These are phyloP conservation scores for Luffa aegyptiaca DNA, from an alignment of 306 rosid species.

Conservation along the genomic window DNA sequence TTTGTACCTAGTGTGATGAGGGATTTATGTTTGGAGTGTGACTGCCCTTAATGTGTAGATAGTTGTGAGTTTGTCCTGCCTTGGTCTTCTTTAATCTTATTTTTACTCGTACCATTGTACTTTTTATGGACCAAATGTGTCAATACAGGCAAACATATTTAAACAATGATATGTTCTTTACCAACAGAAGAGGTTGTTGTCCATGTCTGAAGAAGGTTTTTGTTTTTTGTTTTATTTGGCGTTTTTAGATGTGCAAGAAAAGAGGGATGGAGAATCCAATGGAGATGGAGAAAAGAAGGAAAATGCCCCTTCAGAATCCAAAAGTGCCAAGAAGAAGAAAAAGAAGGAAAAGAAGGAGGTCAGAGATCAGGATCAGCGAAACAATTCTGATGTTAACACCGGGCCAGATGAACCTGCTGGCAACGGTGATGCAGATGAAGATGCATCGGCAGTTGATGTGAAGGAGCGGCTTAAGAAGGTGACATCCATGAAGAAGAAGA, in stretches of 20 bases:
- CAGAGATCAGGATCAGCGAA: slow-evolving; percentile 60
- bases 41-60: not conserved
- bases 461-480: slow-evolving; percentile 84
- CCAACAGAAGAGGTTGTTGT: not conserved
- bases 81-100: not conserved
- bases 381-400: slow-evolving; percentile 31
- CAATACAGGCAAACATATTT: not conserved
- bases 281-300: slow-evolving; percentile 71
- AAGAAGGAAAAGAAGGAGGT: slow-evolving; percentile 87
- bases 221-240: slow-evolving; percentile 7
- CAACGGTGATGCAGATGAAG: slow-evolving; percentile 46
- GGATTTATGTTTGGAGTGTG: not conserved
- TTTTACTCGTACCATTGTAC: not conserved
- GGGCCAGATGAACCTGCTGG: slow-evolving; percentile 31
- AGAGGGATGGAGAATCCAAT: slow-evolving; percentile 32
- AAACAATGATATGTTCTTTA: not conserved
- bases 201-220: not conserved
- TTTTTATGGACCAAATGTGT: not conserved
- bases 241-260: slow-evolving; percentile 44
- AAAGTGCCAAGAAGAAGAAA: slow-evolving; percentile 77
- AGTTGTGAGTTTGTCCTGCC: not conserved
- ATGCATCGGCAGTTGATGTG: slow-evolving; percentile 52
- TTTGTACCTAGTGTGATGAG: not conserved
- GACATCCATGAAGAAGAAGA: slow-evolving; percentile 68
- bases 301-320: slow-evolving; percentile 37